Percentiles rank a stretch among this genome's conserved stretches.
Evolutionary conservation across 306 rosid species (phyloP).

Genomic region (Clitoria ternatea): DNA sequence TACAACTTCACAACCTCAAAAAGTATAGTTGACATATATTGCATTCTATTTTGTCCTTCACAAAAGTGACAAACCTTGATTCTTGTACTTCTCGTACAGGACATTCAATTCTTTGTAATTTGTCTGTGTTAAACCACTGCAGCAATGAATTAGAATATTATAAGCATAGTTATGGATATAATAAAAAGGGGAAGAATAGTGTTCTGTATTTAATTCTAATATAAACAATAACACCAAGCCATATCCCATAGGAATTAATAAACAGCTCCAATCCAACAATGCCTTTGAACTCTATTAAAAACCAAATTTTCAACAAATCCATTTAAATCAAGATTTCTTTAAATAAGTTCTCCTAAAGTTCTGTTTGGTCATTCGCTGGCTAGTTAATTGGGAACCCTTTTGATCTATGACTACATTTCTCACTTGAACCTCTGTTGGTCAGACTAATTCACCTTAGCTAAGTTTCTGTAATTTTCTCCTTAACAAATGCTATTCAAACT

Average conservation of each 20-base stretch:
- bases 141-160: conserved; percentile 13
- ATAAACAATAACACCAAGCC: background rate
- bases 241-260: background rate
- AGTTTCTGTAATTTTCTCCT: background rate
- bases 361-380: background rate
- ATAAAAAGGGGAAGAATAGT: background rate
- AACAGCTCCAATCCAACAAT: background rate
- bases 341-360: background rate
- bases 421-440: background rate
- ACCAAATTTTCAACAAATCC: background rate
- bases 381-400: background rate
- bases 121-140: conserved; percentile 84
- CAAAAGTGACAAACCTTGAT: conserved; percentile 47
- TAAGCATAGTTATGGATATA: background rate
- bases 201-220: background rate
- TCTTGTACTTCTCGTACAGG: conserved; percentile 72
- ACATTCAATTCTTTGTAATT: conserved; percentile 79
- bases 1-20: background rate
- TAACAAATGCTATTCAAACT: background rate
- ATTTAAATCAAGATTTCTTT: background rate
- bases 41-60: background rate
- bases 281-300: background rate
- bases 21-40: background rate
- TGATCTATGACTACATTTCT: background rate
- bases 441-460: background rate